phyloP scores from a whole-genome alignment of 2,329 filamentous ascomycete species.

The Apiospora phragmitis region DNA sequence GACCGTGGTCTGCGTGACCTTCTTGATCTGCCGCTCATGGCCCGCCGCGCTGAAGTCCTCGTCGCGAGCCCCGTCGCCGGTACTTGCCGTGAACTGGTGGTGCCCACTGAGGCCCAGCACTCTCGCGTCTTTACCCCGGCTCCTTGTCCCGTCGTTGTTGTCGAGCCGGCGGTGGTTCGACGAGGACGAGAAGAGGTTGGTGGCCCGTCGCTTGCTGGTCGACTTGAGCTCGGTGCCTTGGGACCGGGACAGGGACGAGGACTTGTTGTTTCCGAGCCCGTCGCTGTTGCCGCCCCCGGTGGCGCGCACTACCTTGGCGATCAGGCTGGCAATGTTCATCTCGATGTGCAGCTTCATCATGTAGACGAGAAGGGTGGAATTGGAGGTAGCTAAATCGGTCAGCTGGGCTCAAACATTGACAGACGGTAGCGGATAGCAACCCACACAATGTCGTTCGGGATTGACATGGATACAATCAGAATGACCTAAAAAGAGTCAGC shows the following conservation, averaged over 20 bases:
- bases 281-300: not conserved
- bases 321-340: constrained; percentile 18
- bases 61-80: not conserved
- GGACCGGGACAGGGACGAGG: not conserved
- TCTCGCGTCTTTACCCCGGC: constrained; percentile 14
- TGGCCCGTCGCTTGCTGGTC: constrained; percentile 9
- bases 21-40: not conserved
- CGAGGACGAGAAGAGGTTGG: not conserved
- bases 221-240: not conserved
- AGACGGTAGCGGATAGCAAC: constrained; percentile 2
- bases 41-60: not conserved
- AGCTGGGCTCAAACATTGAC: not conserved
- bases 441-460: constrained; percentile 43
- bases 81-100: not conserved
- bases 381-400: constrained; percentile 40
- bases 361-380: constrained; percentile 40
- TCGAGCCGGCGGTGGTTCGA: not conserved
- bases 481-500: constrained; percentile 20
- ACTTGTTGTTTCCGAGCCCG: not conserved
- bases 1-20: not conserved
- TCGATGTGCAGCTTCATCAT: constrained; percentile 35
- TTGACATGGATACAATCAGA: constrained; percentile 45
- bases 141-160: constrained; percentile 11
- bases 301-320: constrained; percentile 16
- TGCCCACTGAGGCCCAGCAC: constrained; percentile 11